These are phyloP conservation scores for Dictyostelium intermedium DNA, from an alignment of 78 protist genomes.

Conservation along the genomic window DNA sequence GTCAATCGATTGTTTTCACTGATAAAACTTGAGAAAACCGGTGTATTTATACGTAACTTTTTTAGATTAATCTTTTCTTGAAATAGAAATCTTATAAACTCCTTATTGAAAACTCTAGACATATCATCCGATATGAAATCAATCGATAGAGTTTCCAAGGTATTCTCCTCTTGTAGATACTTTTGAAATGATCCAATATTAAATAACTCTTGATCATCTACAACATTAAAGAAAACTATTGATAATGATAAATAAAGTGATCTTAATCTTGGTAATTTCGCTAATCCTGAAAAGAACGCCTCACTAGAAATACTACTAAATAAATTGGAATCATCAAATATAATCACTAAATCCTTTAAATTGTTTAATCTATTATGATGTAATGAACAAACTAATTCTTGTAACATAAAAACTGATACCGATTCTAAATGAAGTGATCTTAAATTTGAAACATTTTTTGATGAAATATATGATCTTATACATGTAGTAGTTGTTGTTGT, in stretches of 20 bases:
- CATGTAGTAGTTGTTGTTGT: neutral
- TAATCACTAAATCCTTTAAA: neutral
- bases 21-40: neutral
- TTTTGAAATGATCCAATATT: neutral
- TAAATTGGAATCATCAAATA: constrained; percentile 5
- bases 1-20: neutral
- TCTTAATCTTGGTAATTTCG: neutral
- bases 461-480: neutral
- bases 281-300: neutral
- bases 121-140: neutral
- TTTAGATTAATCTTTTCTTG: neutral
- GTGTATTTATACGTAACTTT: neutral
- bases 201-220: neutral
- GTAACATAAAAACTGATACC: neutral
- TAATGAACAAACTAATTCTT: constrained; percentile 1
- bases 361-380: neutral
- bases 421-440: constrained; percentile 8
- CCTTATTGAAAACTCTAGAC: neutral
- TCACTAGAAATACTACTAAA: neutral
- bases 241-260: neutral
- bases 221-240: neutral
- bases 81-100: neutral
- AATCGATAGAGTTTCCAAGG: neutral
- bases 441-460: neutral
- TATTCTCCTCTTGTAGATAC: neutral